phyloP scores from a whole-genome alignment of 495 filamentous ascomycete genomes.

The Aspergillus cavernicola region DNA sequence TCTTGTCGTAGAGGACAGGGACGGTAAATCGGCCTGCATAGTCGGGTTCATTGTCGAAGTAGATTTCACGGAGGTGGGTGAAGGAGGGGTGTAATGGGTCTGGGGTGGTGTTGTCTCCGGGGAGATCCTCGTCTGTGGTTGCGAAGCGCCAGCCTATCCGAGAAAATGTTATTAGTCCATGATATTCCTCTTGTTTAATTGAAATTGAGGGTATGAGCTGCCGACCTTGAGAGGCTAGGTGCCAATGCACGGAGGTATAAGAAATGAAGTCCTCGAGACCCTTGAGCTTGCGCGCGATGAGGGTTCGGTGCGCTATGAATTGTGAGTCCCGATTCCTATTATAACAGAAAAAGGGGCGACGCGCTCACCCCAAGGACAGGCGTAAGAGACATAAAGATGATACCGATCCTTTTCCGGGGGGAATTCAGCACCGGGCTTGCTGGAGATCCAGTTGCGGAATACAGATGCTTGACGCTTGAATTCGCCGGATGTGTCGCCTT shows the following conservation, averaged over 20 bases:
- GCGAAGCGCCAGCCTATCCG: slow-evolving; percentile 73
- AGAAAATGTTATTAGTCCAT: background rate
- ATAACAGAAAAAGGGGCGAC: too few species aligned
- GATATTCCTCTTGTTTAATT: background rate
- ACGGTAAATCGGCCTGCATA: slow-evolving; percentile 61
- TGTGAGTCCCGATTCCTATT: too few species aligned
- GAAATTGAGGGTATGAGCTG: background rate
- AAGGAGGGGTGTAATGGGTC: slow-evolving; percentile 50
- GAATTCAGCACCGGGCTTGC: slow-evolving; percentile 56
- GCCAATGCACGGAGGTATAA: slow-evolving; percentile 66
- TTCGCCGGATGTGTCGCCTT: slow-evolving; percentile 72
- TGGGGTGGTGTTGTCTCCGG: slow-evolving; percentile 52
- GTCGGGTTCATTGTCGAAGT: slow-evolving; percentile 56
- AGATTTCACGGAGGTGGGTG: slow-evolving; percentile 58
- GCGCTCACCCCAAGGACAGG: slow-evolving; percentile 64
- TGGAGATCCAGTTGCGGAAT: slow-evolving; percentile 72
- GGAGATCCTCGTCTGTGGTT: slow-evolving; percentile 58
- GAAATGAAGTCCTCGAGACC: slow-evolving; percentile 63
- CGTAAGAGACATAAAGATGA: slow-evolving; percentile 71
- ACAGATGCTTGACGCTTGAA: slow-evolving; percentile 76
- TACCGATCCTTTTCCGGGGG: slow-evolving; percentile 65
- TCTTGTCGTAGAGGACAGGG: slow-evolving; percentile 61
- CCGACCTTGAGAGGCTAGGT: slow-evolving; percentile 57
- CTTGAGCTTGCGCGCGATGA: slow-evolving; percentile 65
- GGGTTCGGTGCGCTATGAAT: slow-evolving; percentile 55